Base-by-base conservation (phyloP, 2,329 filamentous ascomycete species). In the Trichoderma breve region DNA sequence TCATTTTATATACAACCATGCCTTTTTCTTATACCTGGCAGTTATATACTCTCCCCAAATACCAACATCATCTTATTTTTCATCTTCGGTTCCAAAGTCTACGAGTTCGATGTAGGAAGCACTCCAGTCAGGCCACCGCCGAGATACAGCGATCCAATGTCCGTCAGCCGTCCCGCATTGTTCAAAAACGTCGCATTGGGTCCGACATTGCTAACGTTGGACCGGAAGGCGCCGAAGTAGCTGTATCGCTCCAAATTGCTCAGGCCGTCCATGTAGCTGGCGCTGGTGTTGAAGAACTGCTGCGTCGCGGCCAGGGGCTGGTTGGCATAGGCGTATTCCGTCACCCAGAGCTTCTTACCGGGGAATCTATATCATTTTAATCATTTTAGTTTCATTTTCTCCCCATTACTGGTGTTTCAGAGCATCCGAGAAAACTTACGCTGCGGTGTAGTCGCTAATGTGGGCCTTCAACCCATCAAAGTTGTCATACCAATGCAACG, bases 141-240 rank as follows among this genome's bases (percentile, higher is more conserved):
- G 14, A 95, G 80, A 80, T 95, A 95, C 90, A 91, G 92, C 3
- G 87, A 86, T 0, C 93, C 93, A 74, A 95, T 92, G 75, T 93
- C 89, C 2, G 93, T 95, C 73, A 96, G 82, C 72, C 88, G 78
- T 51, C 93, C 93, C 21, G 88, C 84, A 55, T 88, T 83, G 76
- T 89, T 91, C 63, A 95, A 84, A 84, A 96, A 91, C 1, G 90
- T 88, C 1, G 86, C 89, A 73, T 94, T 93, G 3, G 90, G 85
- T 0, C 93, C 93, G 9, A 95, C 90, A 74, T 94, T 95, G 74
- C 90, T 92, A 15, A 88, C 88, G 64, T 86, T 83, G 4, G 88
- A 89, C 65, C 92, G 87, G 79, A 95, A 95, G 15, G 91, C 87
- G 60, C 92, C 93, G 76, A 94, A 96, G 80, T 92, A 92, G 0